Evolutionary conservation across 352 stramenopile genomes (phyloP), one percentile per base, ranked within the genome.

Genomic region (Phytophthora quininea): DNA sequence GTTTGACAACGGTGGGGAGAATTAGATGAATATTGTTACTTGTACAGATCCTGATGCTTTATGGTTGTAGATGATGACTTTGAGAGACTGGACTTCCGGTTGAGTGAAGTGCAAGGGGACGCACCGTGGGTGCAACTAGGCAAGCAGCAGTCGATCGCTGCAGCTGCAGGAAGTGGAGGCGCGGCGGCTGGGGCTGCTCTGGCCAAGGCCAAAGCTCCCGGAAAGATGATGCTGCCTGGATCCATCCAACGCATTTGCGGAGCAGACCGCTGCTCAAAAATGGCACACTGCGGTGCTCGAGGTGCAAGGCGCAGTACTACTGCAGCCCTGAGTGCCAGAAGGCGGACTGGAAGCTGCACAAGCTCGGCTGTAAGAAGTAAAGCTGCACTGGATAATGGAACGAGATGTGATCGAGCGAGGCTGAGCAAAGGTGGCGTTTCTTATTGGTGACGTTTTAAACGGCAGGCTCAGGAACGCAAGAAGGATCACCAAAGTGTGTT

Each of bases 61-160:
- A 51, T n/a, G n/a, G n/a, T n/a, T n/a, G n/a, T n/a, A 95, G 87
- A 95, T 61, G 85, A 95, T 46, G 84, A 91, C 51, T 95, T 95
- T 68, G 70, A 80, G 33, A 84, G 87, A n/a, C 80, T 92, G 74
- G 86, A 95, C 59, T 95, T 95, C 57, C 82, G 83, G 33, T 66
- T 95, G 57, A 51, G 32, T 10, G 87, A 95, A 35, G 77, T 95
- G 47, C 79, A 75, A 54, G 73, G 74, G 42, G 79, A 86, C 33
- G 85, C 87, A 14, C 72, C 79, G 37, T 95, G 87, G 87, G 80
- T 95, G 67, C 71, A 90, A 52, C 62, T 73, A 33, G 85, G 76
- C 56, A 89, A 91, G 67, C 37, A 61, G 35, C 86, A 93, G 69
- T 69, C 73, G 4, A 62, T 68, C 12, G 58, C 63, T 8, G 62